Conservation (phyloP, 768 basidiomycete genomes). For the Rubroboletus pulcherrimus region DNA sequence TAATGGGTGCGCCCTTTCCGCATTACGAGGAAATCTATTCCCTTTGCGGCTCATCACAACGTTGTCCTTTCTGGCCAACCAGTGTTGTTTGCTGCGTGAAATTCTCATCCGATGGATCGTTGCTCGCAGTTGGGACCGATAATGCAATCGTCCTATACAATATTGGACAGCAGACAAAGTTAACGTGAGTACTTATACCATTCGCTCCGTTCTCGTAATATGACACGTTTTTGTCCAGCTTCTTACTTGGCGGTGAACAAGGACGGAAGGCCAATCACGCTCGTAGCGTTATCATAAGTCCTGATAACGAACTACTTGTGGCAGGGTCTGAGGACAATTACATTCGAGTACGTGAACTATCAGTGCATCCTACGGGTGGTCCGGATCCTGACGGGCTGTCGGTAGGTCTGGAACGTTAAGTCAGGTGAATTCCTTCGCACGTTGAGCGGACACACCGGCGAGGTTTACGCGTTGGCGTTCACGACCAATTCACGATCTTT, state of each 20-base stretch:
- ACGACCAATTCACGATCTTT: constrained; percentile 32
- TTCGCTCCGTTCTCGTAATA: background rate
- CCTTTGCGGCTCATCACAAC: constrained; percentile 8
- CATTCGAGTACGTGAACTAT: constrained; percentile 26
- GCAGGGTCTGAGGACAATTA: constrained; percentile 35
- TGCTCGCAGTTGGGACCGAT: constrained; percentile 33
- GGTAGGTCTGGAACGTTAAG: constrained; percentile 26
- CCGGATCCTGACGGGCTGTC: constrained; percentile 1
- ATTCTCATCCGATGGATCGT: constrained; percentile 30
- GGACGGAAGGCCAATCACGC: constrained; percentile 26
- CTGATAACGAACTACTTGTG: constrained; percentile 28
- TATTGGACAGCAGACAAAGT: constrained; percentile 21
- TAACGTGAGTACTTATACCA: constrained; percentile 19
- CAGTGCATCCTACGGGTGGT: background rate
- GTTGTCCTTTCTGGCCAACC: background rate
- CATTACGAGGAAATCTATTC: constrained; percentile 1
- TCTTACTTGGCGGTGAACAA: constrained; percentile 26
- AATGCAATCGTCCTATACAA: constrained; percentile 32
- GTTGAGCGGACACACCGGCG: constrained; percentile 31
- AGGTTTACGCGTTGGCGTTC: constrained; percentile 36
- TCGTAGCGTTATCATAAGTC: constrained; percentile 32
- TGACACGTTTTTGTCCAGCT: constrained; percentile 13
- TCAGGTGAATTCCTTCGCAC: constrained; percentile 27
- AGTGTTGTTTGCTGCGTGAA: constrained; percentile 32
- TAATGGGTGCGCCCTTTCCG: constrained; percentile 58